Conservation (phyloP, 441 rosid species). For the Dalechampia spathulata region DNA sequence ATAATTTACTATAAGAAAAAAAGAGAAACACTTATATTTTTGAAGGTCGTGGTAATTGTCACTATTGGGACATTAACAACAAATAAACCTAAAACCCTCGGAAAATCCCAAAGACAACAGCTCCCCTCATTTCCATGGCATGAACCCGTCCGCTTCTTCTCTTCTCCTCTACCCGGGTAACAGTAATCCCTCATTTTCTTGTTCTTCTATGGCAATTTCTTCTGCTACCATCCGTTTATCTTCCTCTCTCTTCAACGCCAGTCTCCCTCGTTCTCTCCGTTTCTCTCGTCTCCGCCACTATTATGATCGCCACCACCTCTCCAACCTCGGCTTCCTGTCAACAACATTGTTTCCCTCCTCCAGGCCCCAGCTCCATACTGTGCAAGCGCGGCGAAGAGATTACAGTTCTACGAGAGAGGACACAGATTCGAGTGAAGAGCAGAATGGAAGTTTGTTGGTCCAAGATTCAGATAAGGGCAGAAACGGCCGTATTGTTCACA, state of each 20-base stretch:
- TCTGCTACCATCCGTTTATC: conserved; percentile 53
- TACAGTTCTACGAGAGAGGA: conserved; percentile 1
- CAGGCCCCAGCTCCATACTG: background rate
- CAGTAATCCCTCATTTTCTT: no score
- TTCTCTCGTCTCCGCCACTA: conserved; percentile 7
- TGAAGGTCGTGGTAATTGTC: background rate
- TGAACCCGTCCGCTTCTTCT: conserved; percentile 29
- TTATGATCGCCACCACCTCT: conserved; percentile 6
- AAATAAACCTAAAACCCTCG: background rate
- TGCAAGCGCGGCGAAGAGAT: background rate
- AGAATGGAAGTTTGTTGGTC: conserved; percentile 36
- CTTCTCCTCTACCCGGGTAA: conserved; percentile 13
- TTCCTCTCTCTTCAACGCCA: conserved; percentile 37
- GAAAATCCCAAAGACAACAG: conserved; percentile 14
- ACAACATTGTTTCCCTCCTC: background rate
- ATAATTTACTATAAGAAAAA: no score
- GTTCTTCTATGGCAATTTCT: conserved; percentile 58
- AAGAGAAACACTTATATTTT: no score
- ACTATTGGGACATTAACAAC: background rate
- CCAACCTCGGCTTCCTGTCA: conserved; percentile 10
- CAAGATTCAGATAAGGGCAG: conserved; percentile 25
- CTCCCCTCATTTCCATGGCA: conserved; percentile 20
- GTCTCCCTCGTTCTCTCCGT: conserved; percentile 13
- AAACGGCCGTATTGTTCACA: conserved; percentile 43
- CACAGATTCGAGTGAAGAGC: background rate